phyloP scores from a whole-genome alignment of 1,139 yeast genomes.

The Williopsis jadinii region DNA sequence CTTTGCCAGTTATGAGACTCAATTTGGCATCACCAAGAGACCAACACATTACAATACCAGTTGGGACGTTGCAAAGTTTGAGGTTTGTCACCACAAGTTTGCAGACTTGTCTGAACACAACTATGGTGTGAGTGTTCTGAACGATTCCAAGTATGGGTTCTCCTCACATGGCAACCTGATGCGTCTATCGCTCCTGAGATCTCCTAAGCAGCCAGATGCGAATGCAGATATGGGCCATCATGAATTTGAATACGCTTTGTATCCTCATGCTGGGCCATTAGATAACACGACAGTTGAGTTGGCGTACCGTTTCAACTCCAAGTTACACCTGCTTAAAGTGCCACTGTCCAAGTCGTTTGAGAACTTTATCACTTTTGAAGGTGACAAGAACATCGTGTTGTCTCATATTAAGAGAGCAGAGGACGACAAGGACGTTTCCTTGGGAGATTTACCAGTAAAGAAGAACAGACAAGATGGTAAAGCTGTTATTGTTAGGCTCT shows the following conservation, averaged over 20 bases:
- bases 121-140: constrained; percentile 84
- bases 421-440: constrained; percentile 45
- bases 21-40: constrained; percentile 82
- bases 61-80: constrained; percentile 96
- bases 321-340: constrained; percentile 15
- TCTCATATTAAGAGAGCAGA: constrained; percentile 85
- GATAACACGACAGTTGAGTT: constrained; percentile 59
- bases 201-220: constrained; percentile 89
- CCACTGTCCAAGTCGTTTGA: constrained; percentile 7
- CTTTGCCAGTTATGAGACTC: constrained; percentile 83
- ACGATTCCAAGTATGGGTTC: constrained; percentile 86
- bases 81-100: constrained; percentile 90
- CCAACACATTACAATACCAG: constrained; percentile 92
- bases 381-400: constrained; percentile 54
- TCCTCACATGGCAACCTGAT: constrained; percentile 85
- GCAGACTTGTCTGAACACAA: constrained; percentile 83
- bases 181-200: constrained; percentile 73
- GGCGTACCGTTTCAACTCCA: constrained; percentile 77
- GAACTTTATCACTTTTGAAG: constrained; percentile 28
- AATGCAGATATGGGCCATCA: constrained; percentile 91
- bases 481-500: constrained; percentile 64
- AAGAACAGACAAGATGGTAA: constrained; percentile 28
- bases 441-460: constrained; percentile 33
- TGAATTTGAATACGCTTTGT: constrained; percentile 72
- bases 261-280: constrained; percentile 71